Base-by-base conservation (phyloP, 202 grass and related monocot species). In the Cymbopogon flexuosus region DNA sequence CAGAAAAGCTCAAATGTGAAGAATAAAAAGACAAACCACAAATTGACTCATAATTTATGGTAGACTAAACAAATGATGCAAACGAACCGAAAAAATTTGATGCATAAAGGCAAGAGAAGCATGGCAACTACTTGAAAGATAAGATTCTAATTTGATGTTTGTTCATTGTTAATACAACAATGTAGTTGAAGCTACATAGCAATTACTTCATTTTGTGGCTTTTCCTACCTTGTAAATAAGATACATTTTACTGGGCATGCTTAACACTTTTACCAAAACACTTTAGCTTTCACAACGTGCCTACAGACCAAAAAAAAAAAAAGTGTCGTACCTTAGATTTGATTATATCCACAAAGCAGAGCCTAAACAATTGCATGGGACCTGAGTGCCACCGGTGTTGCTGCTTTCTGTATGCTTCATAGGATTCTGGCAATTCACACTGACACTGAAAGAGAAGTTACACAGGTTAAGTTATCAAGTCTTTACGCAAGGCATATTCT, bases 351-450 rank as follows among this genome's bases (percentile, higher is more conserved):
- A 89, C 80, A 84, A 96, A 89, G 80, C 93, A 96, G 29, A 96
- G 85, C 74, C 93, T 82, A 63, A 96, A 96, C 62, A 96, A 77
- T 67, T 96, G 93, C 87, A 96, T 96, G 62, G 93, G 93, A 73
- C 93, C 93, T 11, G 93, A 96, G 65, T 96, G 93, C 93, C 93
- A 96, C 49, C 93, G 67, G 37, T 96, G 93, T 43, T 96, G 93
- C 77, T 96, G 93, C 68, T 96, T 96, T 76, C 88, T 89, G 62
- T 90, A 96, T 2, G 93, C 85, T 66, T 96, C 88, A 71, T 96
- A 96, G 35, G 93, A 96, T 86, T 96, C 93, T 18, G 93, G 93
- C 59, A 96, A 70, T 87, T 96, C 93, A 59, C 93, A 96, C 47
- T 88, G 79, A 80, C 77, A 91, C 93, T 92, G 89, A 45, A 86